A percentile compares a stretch with the other conserved stretches of the same genome.
These are phyloP conservation scores for Penicillium manginii DNA, from an alignment of 495 filamentous ascomycete genomes.

Conservation along the genomic window DNA sequence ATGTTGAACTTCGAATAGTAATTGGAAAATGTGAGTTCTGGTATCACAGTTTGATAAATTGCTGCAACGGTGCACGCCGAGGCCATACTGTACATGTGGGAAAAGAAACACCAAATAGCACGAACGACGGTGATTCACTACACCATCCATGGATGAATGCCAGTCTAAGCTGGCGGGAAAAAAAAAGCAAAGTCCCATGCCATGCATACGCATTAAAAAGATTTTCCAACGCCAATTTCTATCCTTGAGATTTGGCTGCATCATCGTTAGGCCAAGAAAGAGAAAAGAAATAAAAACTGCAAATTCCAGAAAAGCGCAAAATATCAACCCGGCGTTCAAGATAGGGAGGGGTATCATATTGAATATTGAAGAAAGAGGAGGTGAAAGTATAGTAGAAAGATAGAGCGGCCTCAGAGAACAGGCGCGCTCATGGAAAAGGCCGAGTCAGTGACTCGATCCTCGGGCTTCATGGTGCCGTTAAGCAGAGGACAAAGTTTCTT, in stretches of 20 bases:
- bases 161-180: background rate
- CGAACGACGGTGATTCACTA: background rate
- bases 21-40: too few relatives aligned
- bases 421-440: slow-evolving; percentile 58
- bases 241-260: background rate
- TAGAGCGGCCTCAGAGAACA: slow-evolving; percentile 29
- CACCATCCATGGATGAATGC: background rate
- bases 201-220: background rate
- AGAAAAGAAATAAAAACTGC: background rate
- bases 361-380: slow-evolving; percentile 6
- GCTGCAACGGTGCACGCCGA: background rate
- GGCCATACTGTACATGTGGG: background rate
- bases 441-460: slow-evolving; percentile 60
- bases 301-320: background rate
- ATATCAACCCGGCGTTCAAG: background rate
- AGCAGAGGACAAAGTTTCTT: slow-evolving; percentile 95
- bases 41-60: background rate
- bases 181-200: background rate
- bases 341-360: background rate
- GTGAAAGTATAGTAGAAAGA: background rate
- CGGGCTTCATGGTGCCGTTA: slow-evolving; percentile 80
- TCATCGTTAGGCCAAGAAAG: background rate
- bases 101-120: background rate
- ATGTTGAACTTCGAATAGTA: background rate
- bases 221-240: background rate